Evolutionary conservation across 257 asterid species (phyloP), one percentile per base, ranked within the genome.

Genomic region (Gynochthodes officinalis): DNA sequence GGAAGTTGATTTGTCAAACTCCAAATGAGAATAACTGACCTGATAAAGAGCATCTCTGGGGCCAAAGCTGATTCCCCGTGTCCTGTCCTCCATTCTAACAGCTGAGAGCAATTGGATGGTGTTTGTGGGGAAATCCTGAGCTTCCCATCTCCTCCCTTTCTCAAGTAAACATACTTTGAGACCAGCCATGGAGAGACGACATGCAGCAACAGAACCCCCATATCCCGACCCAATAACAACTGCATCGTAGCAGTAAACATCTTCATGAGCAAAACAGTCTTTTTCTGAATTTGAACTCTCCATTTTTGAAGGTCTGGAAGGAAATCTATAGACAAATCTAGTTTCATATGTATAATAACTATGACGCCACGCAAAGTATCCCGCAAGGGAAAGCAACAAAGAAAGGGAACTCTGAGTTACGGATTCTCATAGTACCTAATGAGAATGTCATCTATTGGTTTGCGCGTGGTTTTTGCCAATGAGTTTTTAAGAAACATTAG

Each of bases 151-250:
- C 18, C 76, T 80, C 21, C 92, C 88, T 78, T 87, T 87, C 76
- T 87, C 92, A 27, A 85, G 52, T 82, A 85, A 77, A 40, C 92
- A 83, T 7, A 85, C 92, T 43, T 78, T 83, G 32, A 85, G 63
- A 32, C 89, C 89, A 1, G 86, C 88, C 81, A 78, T 74, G 23
- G 89, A 81, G 75, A 87, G 2, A 35, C 92, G 77, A 68, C 84
- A 85, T 10, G 89, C 87, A n/a, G 92, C 88, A 10, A 85, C 87
- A 7, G 92, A 85, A 43, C 92, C 92, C 71, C 92, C 89, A 32
- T 85, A 83, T 30, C 92, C 89, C 4, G 88, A 87, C 32, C 88
- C 89, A 16, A 85, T 77, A 25, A 87, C 89, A 18, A 87, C 81
- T 25, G 78, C 92, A 76, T 85, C 92, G 74, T 81, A 87, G 44